Evolutionary conservation across 768 basidiomycete genomes (phyloP), one percentile per base, ranked within the genome.

Genomic region (Inosperma sp.): DNA sequence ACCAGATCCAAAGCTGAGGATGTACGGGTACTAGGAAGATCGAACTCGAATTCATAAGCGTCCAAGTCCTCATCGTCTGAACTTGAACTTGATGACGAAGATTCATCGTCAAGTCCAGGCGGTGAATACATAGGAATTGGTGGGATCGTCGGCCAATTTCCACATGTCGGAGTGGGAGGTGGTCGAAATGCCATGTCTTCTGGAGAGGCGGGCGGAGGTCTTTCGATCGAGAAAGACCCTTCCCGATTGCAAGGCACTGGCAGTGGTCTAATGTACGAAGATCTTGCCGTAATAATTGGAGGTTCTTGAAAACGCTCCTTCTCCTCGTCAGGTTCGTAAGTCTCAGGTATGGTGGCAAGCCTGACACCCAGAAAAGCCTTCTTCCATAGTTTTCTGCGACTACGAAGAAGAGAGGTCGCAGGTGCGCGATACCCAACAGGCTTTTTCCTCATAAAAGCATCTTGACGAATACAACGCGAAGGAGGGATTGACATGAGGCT

Each of bases 341-440:
- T 26, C 36, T 48, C 46, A 14, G 33, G 46, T 5, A 48, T 31
- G 34, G 34, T 48, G 6, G 46, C 23, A 19, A 48, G 34, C 33
- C 36, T 23, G 33, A 36, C 23, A 4, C 34, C 46, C 3, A 48
- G 31, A 31, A 31, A 48, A 19, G 34, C 34, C 22, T 13, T 48
- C 46, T 36, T 48, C 46, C 46, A 48, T 13, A 48, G 46, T 14
- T 48, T 48, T 17, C 46, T 35, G 13, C 46, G 46, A 27, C 46
- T 48, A 2, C 46, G 46, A 23, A 48, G 46, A 26, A 48, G 46
- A 36, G 46, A 48, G n/a, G 25, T 35, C 10, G 46, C 9, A 27
- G 46, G 46, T n/a, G n/a, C n/a, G n/a, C n/a, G n/a, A n/a, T n/a
- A n/a, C n/a, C n/a, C n/a, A n/a, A n/a, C n/a, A n/a, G n/a, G n/a